A percentile compares a stretch with the other conserved stretches of the same genome.
phyloP scores from a whole-genome alignment of 176 grass and related monocot species.

The Bothriochloa decipiens region DNA sequence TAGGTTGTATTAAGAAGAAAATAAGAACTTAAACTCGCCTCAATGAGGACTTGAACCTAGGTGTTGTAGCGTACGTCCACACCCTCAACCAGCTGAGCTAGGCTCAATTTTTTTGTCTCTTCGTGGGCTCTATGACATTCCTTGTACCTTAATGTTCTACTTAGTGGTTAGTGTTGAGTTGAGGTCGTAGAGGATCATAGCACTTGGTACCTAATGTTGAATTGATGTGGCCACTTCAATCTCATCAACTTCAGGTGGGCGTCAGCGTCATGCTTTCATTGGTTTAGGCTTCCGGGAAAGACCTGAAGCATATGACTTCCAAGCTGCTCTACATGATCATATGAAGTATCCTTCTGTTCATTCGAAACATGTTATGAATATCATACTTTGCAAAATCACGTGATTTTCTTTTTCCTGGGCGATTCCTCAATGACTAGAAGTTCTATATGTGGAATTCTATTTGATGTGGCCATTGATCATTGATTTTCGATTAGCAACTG shows the following conservation, averaged over 20 bases:
- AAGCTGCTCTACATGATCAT: slow-evolving; percentile 97
- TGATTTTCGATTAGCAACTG: not conserved
- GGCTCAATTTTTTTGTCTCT: slow-evolving; percentile 5
- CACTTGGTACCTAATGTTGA: slow-evolving; percentile 30
- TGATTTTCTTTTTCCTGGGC: slow-evolving; percentile 13
- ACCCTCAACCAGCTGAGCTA: not conserved
- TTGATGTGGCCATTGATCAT: not conserved
- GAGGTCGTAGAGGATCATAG: slow-evolving; percentile 19
- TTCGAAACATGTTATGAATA: slow-evolving; percentile 7
- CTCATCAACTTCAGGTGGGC: slow-evolving; percentile 63
- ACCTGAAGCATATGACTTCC: slow-evolving; percentile 97
- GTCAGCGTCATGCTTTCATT: slow-evolving; percentile 90
- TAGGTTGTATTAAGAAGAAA: not conserved
- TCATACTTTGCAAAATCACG: not conserved
- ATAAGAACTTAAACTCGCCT: not conserved
- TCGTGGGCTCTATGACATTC: not conserved
- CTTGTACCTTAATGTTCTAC: slow-evolving; percentile 22
- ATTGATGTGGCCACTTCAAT: slow-evolving; percentile 1
- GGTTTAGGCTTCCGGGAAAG: slow-evolving; percentile 99
- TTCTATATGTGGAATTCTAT: slow-evolving; percentile 4
- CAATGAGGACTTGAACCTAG: not conserved
- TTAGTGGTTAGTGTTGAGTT: slow-evolving; percentile 8
- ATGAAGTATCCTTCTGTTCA: slow-evolving; percentile 87
- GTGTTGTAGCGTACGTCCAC: not conserved
- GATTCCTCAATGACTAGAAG: not conserved